phyloP scores from a whole-genome alignment of 805 yeast genomes.

The Komagataella mondaviorum region DNA sequence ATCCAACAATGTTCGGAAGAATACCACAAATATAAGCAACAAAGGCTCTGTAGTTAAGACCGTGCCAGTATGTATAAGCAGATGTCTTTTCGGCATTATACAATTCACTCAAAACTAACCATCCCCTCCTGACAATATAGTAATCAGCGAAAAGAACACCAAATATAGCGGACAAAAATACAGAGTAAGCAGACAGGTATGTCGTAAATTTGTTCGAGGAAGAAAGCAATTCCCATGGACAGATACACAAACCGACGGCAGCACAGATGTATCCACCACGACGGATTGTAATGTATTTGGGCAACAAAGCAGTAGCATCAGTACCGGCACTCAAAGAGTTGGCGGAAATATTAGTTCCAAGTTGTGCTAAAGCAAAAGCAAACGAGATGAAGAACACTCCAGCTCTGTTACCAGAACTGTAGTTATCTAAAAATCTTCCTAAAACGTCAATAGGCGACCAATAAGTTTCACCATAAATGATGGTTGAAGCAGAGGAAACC shows the following conservation, averaged over 20 bases:
- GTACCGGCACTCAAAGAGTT: slow-evolving; percentile 64
- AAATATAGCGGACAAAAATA: slow-evolving; percentile 72
- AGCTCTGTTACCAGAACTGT: slow-evolving; percentile 49
- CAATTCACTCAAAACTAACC: slow-evolving; percentile 47
- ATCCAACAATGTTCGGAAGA: slow-evolving; percentile 75
- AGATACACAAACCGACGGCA: slow-evolving; percentile 48
- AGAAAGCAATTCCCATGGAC: slow-evolving; percentile 74
- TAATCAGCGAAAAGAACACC: slow-evolving; percentile 66
- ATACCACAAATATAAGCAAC: slow-evolving; percentile 73
- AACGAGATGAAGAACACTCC: slow-evolving; percentile 68
- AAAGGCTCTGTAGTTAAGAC: slow-evolving; percentile 77
- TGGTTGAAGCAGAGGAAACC: slow-evolving; percentile 66
- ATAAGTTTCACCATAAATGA: slow-evolving; percentile 51
- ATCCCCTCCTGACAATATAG: slow-evolving; percentile 61
- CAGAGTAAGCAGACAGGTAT: slow-evolving; percentile 69
- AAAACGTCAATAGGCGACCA: slow-evolving; percentile 84
- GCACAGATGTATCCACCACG: slow-evolving; percentile 79
- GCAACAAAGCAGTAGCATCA: slow-evolving; percentile 54
- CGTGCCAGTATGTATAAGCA: slow-evolving; percentile 50
- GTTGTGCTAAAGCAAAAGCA: slow-evolving; percentile 62
- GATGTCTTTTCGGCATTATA: slow-evolving; percentile 32
- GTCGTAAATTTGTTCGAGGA: slow-evolving; percentile 66
- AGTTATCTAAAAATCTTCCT: slow-evolving; percentile 42
- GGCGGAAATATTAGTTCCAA: slow-evolving; percentile 68
- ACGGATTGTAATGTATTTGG: slow-evolving; percentile 55